Evolutionary conservation across 2,329 filamentous ascomycete genomes (phyloP), one percentile per base, ranked within the genome.

Genomic region (Lasiodiplodia sp.): DNA sequence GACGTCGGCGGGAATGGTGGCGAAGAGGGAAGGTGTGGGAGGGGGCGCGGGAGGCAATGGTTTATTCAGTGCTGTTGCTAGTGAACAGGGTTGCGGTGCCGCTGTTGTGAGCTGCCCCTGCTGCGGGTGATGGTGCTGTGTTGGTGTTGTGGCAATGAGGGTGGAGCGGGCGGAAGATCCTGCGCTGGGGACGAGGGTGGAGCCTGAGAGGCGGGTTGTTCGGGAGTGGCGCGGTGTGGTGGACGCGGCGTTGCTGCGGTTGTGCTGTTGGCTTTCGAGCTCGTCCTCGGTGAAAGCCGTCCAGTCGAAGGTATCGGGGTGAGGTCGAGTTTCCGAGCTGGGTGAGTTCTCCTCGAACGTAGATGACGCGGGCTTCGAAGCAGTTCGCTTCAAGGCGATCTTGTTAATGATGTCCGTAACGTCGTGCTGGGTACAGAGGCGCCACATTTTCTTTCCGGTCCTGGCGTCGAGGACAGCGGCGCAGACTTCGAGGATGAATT

Each of bases 351-450:
- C n/a, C 4, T 2, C 1, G 3, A n/a, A n/a, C 44, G 4, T 47
- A n/a, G 60, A 40, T 7, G 60, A 6, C 1, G n/a, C 11, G 14
- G 11, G 16, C 58, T 34, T 21, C 21, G 47, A 37, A n/a, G 60
- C 47, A 8, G 52, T 12, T 3, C 47, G 60, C 31, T 52, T 52
- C 14, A 31, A 21, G 16, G 60, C 60, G 12, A 52, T 64, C 12
- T 52, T 21, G n/a, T 52, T 64, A 31, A 64, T 52, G 2, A 52
- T 51, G 28, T 25, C 31, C 5, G 60, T 64, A 12, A 64, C 60
- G n/a, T 64, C 60, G 44, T 64, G 60, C 25, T 52, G 47, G 28
- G 60, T 64, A n/a, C 60, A 64, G 12, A 64, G 60, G 0, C 60
- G 60, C 60, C 60, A 64, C 18, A 12, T 23, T 34, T 64, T 64